Percentiles rank a stretch among this genome's conserved stretches.
Evolutionary conservation across 441 rosid species (phyloP).

Genomic region (Erysimum pusillum): DNA sequence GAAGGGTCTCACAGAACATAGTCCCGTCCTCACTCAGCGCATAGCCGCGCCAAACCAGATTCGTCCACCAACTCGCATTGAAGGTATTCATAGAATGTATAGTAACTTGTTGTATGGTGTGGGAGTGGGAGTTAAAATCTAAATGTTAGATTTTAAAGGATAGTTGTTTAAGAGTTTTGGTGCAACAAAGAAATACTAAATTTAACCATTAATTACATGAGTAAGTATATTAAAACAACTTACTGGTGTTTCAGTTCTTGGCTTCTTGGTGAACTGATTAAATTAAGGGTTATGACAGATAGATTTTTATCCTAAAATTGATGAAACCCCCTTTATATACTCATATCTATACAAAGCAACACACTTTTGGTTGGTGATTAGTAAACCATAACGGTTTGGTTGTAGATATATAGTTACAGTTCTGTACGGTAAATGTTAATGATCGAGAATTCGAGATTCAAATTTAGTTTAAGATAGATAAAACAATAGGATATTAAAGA

Average conservation of each 20-base stretch:
- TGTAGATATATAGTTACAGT: neutral
- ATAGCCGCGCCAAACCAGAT: neutral
- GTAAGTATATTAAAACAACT: neutral
- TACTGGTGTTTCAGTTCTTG: no score
- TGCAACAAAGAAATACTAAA: neutral
- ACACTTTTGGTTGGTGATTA: neutral
- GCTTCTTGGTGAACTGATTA: no score
- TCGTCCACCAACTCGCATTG: constrained; percentile 1
- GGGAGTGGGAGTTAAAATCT: neutral
- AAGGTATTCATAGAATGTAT: neutral
- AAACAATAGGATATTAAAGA: neutral
- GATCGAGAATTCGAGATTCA: no score
- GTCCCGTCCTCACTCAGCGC: neutral
- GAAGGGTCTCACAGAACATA: neutral
- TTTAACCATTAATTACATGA: neutral
- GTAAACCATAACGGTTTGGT: neutral
- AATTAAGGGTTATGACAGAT: no score
- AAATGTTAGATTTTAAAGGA: neutral
- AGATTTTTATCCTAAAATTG: no score
- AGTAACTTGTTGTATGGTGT: neutral
- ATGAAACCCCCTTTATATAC: no score
- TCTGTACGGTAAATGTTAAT: no score
- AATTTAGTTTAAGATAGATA: no score
- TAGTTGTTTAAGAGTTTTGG: neutral
- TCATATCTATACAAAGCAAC: no score